A percentile compares a stretch with the other conserved stretches of the same genome.
Evolutionary conservation across 192 early-diverging fungal species (phyloP).

Genomic region (Backusella liffmaniae): DNA sequence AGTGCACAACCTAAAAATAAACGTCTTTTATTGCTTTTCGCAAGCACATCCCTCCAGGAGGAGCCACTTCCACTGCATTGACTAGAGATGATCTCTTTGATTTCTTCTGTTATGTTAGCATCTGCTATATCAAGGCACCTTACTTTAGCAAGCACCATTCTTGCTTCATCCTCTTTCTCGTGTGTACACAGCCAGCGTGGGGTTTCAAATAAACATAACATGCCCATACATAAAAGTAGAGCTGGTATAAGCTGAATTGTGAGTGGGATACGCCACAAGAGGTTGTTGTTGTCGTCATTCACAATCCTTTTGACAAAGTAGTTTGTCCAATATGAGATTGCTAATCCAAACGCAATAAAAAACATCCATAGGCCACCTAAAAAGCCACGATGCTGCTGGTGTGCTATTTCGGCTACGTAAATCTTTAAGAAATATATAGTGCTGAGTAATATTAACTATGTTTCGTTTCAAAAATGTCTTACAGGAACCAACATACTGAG

Average conservation of each 20-base stretch:
- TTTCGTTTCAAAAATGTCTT: background rate
- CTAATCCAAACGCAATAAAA: conserved; percentile 28
- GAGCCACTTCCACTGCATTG: conserved; percentile 22
- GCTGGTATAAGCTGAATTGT: conserved; percentile 26
- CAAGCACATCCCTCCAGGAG: conserved; percentile 60
- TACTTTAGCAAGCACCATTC: conserved; percentile 43
- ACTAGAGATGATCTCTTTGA: conserved; percentile 46
- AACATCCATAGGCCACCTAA: conserved; percentile 26
- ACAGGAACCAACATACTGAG: conserved; percentile 16
- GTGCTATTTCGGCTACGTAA: conserved; percentile 23
- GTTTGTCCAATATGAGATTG: conserved; percentile 29
- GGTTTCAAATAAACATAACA: conserved; percentile 36
- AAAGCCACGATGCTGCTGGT: conserved; percentile 12
- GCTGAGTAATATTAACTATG: background rate
- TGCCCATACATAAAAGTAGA: conserved; percentile 15
- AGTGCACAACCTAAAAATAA: conserved; percentile 62
- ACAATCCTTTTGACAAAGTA: conserved; percentile 24
- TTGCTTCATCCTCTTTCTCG: conserved; percentile 38
- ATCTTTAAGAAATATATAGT: background rate
- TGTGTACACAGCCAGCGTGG: conserved; percentile 60
- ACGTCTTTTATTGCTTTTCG: conserved; percentile 48
- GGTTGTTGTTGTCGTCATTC: conserved; percentile 5
- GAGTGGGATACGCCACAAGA: conserved; percentile 29
- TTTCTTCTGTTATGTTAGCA: conserved; percentile 41
- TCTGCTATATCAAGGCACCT: conserved; percentile 27